Evolutionary conservation across 2,329 filamentous ascomycete genomes (phyloP).

Genomic region (Colletotrichum truncatum): DNA sequence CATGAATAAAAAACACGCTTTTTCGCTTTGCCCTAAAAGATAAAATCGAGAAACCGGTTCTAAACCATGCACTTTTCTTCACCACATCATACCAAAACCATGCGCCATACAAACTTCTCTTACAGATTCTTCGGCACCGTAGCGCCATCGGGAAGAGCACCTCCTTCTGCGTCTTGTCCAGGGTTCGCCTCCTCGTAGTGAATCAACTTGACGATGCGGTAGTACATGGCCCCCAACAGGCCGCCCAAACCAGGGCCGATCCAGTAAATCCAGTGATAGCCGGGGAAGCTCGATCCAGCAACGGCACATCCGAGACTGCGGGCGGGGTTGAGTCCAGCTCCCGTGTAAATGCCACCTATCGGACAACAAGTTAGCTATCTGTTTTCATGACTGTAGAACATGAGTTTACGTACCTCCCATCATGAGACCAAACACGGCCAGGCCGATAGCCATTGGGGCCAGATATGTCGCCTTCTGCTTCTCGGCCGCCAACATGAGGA

Average conservation of each 20-base stretch:
- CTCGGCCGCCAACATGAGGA: constrained; percentile 76
- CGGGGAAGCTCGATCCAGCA: constrained; percentile 47
- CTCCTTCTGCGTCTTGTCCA: constrained; percentile 24
- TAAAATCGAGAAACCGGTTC: too few species aligned
- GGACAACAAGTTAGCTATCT: not conserved
- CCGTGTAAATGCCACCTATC: constrained; percentile 54
- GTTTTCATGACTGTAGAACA: not conserved
- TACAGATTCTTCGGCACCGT: not conserved
- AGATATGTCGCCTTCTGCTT: constrained; percentile 78
- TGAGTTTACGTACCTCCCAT: constrained; percentile 49
- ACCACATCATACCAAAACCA: too few species aligned
- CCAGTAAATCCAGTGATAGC: constrained; percentile 63
- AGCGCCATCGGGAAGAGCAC: not conserved
- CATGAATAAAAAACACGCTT: too few species aligned
- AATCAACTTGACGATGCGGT: constrained; percentile 28
- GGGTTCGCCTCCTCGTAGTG: constrained; percentile 31
- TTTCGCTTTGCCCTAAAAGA: too few species aligned
- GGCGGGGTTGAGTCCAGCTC: constrained; percentile 60
- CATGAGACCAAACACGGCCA: constrained; percentile 66
- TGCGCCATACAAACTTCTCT: not conserved
- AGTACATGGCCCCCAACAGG: constrained; percentile 19
- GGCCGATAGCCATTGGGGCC: constrained; percentile 76
- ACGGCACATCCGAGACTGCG: constrained; percentile 59
- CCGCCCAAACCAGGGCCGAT: constrained; percentile 32
- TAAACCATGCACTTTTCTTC: too few species aligned